Evolutionary conservation across 768 basidiomycete genomes (phyloP).

Genomic region (Amanita muscaria): DNA sequence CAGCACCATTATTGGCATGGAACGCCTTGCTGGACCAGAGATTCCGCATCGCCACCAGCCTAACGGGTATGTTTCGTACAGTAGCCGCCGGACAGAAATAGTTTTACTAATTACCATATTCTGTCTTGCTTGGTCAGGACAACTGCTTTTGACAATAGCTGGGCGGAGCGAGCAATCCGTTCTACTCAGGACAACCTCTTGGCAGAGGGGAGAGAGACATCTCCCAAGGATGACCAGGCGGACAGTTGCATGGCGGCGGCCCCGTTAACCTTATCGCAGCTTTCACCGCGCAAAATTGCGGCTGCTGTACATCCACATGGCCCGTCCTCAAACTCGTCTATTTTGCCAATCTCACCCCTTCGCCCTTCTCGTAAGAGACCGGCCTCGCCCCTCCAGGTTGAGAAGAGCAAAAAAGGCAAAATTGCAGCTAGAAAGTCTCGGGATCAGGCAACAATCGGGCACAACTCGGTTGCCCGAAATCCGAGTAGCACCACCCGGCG

Average conservation of each 20-base stretch:
- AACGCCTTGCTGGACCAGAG: conserved; percentile 31
- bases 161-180: no score
- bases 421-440: not conserved
- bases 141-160: not conserved
- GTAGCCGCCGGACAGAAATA: not conserved
- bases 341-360: conserved; percentile 28
- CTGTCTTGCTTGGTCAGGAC: no score
- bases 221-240: not conserved
- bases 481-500: not conserved
- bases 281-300: conserved; percentile 33
- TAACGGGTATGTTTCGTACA: conserved; percentile 31
- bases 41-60: conserved; percentile 41
- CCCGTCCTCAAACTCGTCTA: conserved; percentile 9
- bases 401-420: conserved; percentile 24
- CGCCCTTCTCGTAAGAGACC: conserved; percentile 41
- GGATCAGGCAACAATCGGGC: conserved; percentile 6
- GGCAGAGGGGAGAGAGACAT: not conserved
- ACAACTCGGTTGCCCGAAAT: not conserved
- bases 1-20: conserved; percentile 21
- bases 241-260: conserved; percentile 12
- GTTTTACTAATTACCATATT: not conserved
- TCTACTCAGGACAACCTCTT: no score
- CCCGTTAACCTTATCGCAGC: conserved; percentile 41
- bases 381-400: conserved; percentile 16
- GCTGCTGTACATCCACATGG: conserved; percentile 6